Conservation (phyloP, 805 yeast genomes). For the Hanseniaspora meyeri region DNA sequence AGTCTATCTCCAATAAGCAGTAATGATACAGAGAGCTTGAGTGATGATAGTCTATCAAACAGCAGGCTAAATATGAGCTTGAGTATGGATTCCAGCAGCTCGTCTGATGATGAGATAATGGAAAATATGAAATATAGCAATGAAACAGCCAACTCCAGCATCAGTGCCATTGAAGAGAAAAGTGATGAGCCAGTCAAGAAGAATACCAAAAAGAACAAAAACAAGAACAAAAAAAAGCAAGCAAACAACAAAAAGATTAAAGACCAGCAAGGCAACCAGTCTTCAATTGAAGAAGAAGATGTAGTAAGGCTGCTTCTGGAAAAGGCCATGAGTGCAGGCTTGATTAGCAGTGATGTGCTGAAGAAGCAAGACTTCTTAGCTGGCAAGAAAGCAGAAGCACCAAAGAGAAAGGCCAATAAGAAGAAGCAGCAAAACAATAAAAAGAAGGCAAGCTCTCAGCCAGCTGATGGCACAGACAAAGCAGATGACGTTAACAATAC, state of each 20-base stretch:
- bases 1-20: background rate
- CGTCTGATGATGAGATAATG: background rate
- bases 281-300: background rate
- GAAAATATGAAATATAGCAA: background rate
- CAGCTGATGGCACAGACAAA: background rate
- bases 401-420: background rate
- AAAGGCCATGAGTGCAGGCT: conserved; percentile 11
- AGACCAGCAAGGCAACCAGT: background rate
- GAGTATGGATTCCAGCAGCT: background rate
- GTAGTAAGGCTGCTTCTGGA: conserved; percentile 7
- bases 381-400: background rate
- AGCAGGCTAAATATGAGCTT: background rate
- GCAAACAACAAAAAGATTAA: background rate
- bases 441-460: background rate
- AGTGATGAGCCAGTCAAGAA: background rate
- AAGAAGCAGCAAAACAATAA: background rate
- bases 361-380: background rate
- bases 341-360: conserved; percentile 1
- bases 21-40: background rate
- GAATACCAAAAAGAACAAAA: background rate
- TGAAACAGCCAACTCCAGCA: background rate
- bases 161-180: background rate
- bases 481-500: background rate
- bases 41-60: background rate
- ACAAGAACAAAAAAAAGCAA: background rate